Percentiles rank a stretch among this genome's conserved stretches.
Conservation (phyloP, 2,329 filamentous ascomycete genomes). For the Venturia carpophila region DNA sequence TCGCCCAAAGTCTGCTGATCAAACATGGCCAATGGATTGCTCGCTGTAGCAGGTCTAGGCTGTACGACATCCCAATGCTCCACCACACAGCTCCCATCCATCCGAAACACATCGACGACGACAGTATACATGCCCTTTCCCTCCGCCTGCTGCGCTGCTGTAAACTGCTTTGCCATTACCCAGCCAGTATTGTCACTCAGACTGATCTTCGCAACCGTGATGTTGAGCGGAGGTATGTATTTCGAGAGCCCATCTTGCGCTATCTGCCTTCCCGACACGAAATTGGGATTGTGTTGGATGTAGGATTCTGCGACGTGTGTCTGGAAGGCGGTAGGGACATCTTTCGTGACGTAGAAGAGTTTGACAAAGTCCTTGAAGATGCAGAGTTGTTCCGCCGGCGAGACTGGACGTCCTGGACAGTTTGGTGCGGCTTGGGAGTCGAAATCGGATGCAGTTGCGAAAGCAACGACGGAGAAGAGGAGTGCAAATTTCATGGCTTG, state of each 20-base stretch:
- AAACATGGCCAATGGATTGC: constrained; percentile 11
- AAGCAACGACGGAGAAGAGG: not conserved
- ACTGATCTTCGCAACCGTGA: constrained; percentile 8
- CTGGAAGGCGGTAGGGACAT: not conserved
- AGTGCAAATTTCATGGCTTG: not conserved
- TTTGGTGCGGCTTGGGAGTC: not conserved
- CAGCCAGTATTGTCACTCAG: not conserved
- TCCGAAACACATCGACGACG: constrained; percentile 13
- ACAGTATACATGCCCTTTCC: constrained; percentile 5
- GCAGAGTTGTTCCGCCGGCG: constrained; percentile 11
- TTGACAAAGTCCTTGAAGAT: constrained; percentile 15
- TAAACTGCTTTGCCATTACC: constrained; percentile 10
- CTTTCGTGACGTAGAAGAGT: not conserved
- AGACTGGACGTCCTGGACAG: constrained; percentile 8
- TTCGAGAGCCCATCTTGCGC: not conserved
- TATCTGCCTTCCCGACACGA: not conserved
- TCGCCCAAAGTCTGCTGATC: not conserved
- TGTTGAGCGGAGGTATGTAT: not conserved
- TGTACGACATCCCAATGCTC: constrained; percentile 16
- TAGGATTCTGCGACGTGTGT: constrained; percentile 15
- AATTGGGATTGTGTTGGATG: constrained; percentile 15
- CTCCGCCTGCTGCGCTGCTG: not conserved
- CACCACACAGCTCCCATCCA: constrained; percentile 15
- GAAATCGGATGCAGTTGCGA: not conserved
- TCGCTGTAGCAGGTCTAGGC: not conserved